Percentiles rank a stretch among this genome's conserved stretches.
Evolutionary conservation across 1,139 yeast species (phyloP).

Genomic region (Taphrina deformans): DNA sequence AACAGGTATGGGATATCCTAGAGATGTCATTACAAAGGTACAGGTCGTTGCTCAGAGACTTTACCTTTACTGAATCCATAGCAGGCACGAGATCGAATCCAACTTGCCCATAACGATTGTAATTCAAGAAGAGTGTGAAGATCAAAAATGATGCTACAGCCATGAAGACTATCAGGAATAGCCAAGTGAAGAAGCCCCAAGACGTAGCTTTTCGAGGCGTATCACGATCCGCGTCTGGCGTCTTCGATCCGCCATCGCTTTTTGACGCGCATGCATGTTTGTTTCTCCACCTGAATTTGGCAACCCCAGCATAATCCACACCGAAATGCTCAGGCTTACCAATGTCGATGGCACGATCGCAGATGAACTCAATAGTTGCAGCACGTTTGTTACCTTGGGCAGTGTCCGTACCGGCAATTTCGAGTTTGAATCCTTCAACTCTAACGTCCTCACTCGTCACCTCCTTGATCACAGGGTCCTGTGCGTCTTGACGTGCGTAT

Average conservation of each 20-base stretch:
- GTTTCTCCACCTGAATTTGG: slow-evolving; percentile 14
- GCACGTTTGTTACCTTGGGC: background rate
- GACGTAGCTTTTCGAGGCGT: slow-evolving; percentile 14
- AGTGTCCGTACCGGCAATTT: background rate
- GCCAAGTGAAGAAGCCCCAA: slow-evolving; percentile 32
- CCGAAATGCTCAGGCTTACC: slow-evolving; percentile 10
- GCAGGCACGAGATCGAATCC: slow-evolving; percentile 28
- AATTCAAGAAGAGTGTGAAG: slow-evolving; percentile 23
- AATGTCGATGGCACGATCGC: slow-evolving; percentile 7
- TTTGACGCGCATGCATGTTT: slow-evolving; percentile 12
- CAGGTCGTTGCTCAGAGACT: background rate
- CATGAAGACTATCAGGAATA: slow-evolving; percentile 26
- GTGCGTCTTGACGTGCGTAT: slow-evolving; percentile 1
- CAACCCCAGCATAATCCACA: background rate
- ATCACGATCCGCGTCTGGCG: slow-evolving; percentile 14
- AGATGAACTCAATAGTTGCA: slow-evolving; percentile 9
- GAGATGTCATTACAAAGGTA: background rate
- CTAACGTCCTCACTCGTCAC: background rate
- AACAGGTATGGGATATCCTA: slow-evolving; percentile 22
- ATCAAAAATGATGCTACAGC: slow-evolving; percentile 21
- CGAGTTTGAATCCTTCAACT: background rate
- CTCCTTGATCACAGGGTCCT: background rate
- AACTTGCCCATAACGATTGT: slow-evolving; percentile 25
- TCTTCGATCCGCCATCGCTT: background rate
- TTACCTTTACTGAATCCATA: slow-evolving; percentile 24